These are phyloP conservation scores for Paracamarosporium sp. DNA, from an alignment of 2,329 filamentous ascomycete species.

Conservation along the genomic window DNA sequence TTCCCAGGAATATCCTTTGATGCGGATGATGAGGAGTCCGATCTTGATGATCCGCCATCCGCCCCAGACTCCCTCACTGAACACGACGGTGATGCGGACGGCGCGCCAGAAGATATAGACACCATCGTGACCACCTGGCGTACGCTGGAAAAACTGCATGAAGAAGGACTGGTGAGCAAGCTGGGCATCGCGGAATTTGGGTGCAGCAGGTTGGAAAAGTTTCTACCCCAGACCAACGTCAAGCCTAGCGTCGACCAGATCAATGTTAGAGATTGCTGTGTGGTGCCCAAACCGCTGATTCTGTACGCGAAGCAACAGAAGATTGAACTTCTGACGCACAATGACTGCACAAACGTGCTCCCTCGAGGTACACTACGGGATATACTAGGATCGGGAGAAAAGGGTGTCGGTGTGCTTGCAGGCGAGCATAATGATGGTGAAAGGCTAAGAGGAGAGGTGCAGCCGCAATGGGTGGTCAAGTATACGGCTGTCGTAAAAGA, in stretches of 20 bases:
- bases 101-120: conserved; percentile 61
- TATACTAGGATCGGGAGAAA: conserved; percentile 74
- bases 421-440: conserved; percentile 58
- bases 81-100: conserved; percentile 32
- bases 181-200: conserved; percentile 93
- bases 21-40: conserved; percentile 82
- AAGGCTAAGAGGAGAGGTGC: conserved; percentile 77
- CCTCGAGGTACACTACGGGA: conserved; percentile 85
- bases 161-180: conserved; percentile 72
- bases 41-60: conserved; percentile 60
- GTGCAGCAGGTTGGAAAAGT: conserved; percentile 77
- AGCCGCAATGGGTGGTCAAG: conserved; percentile 93
- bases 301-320: conserved; percentile 81
- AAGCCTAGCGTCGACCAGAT: conserved; percentile 91
- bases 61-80: conserved; percentile 48
- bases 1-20: conserved; percentile 95
- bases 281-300: conserved; percentile 86
- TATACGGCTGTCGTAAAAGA: conserved; percentile 96
- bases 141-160: conserved; percentile 75
- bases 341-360: conserved; percentile 90
- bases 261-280: conserved; percentile 94
- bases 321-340: conserved; percentile 91
- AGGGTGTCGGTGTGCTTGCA: conserved; percentile 78
- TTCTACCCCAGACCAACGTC: conserved; percentile 74
- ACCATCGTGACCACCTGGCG: conserved; percentile 71